Base-by-base conservation (phyloP, 2,329 filamentous ascomycete genomes). In the Pseudodiploospora longispora region DNA sequence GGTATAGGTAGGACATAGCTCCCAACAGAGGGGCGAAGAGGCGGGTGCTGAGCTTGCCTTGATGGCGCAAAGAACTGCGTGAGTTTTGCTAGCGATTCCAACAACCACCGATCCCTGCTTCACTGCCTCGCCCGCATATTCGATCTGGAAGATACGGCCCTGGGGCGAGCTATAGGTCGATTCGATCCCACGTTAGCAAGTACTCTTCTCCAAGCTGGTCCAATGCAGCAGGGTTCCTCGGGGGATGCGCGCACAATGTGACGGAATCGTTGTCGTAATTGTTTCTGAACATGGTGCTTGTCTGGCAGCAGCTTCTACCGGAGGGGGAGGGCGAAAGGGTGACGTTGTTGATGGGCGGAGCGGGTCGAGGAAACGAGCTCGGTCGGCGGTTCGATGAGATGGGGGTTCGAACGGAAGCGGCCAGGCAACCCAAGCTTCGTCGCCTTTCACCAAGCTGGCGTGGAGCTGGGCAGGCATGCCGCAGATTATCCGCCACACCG, bases 251-350 rank as follows among this genome's bases (percentile, higher is more conserved):
- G 71, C 78, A 95, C 89, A 97, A 98, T 72, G 93, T 98, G 72
- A 97, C 90, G 52, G 91, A 95, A 71, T 98, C 93, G 82, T 98
- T 98, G 75, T 98, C 93, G 78, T 98, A 98, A 72, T 97, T 97
- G 78, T 98, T 98, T 72, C 93, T 82, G 75, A 98, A 98, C 93
- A 98, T 97, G 62, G 62, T 82, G 77, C 54, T 47, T 43, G 34
- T 30, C 31, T 41, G 30, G 19, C 6, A n/a, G 40, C 27, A 29
- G 40, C 40, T 32, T 42, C 57, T 36, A 28, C 34, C 40, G 35
- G 19, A 19, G 19, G 19, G 19, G 27, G 30, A 37, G 33, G 35
- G 8, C 19, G n/a, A n/a, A 12, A 6, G 30, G 35, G 35, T 33
- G 36, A 36, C 30, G 28, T 44, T 45, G 49, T 42, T 32, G 47